Percentiles rank a stretch among this genome's conserved stretches.
phyloP scores from a whole-genome alignment of 306 rosid species.

The Prunus fruticosa region DNA sequence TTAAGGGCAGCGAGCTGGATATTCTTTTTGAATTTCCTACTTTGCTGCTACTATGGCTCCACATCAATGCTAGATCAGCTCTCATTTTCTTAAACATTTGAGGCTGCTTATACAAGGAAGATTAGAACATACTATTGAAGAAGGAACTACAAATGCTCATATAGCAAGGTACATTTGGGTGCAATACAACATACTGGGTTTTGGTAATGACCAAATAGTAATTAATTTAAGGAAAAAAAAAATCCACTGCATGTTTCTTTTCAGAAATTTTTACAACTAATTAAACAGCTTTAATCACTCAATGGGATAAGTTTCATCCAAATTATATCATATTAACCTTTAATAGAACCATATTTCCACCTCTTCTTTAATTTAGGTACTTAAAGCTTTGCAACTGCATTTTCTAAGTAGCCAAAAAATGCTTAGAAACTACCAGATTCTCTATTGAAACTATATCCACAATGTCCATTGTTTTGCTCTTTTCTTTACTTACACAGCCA shows the following conservation, averaged over 20 bases:
- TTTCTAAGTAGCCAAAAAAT: too few relatives aligned
- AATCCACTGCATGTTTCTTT: neutral
- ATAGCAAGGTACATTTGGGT: neutral
- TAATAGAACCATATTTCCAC: too few relatives aligned
- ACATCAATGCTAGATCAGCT: constrained; percentile 90
- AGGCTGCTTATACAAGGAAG: constrained; percentile 61
- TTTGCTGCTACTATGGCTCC: constrained; percentile 63
- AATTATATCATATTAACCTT: too few relatives aligned
- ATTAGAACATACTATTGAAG: constrained; percentile 1
- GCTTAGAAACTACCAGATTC: too few relatives aligned
- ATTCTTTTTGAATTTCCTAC: constrained; percentile 51
- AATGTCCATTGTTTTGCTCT: neutral
- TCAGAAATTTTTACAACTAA: neutral
- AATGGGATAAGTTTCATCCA: too few relatives aligned
- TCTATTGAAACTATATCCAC: neutral
- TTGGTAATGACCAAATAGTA: neutral
- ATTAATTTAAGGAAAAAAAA: too few relatives aligned
- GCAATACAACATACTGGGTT: neutral
- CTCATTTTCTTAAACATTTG: constrained; percentile 76
- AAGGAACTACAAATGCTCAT: neutral
- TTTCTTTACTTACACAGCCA: neutral
- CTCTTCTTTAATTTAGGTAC: too few relatives aligned
- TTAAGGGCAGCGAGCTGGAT: constrained; percentile 40
- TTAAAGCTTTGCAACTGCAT: too few relatives aligned
- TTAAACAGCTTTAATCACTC: too few relatives aligned